Evolutionary conservation across 352 stramenopile genomes (phyloP), one percentile per base, ranked within the genome.

Genomic region (Phytophthora fragariae): DNA sequence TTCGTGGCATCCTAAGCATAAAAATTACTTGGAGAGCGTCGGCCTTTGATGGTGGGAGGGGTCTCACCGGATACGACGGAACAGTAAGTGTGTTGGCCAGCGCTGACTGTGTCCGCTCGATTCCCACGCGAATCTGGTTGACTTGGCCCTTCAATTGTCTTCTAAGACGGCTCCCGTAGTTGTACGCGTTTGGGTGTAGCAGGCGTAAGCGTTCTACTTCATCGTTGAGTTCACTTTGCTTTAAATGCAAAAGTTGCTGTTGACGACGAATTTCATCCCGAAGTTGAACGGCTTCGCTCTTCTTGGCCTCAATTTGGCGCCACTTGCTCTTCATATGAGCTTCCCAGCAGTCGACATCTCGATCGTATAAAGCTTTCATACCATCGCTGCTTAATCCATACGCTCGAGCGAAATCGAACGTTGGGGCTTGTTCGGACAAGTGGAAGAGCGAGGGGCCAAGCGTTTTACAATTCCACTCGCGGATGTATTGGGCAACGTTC

Each of bases 21-120:
- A 89, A 87, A 14, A 92, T 67, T 5, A 84, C 56, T 37, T 80
- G 63, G 9, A 84, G 50, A 0, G 75, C 79, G 7, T 81, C 69
- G 0, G 29, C 5, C 24, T 58, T 59, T 15, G 71, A 24, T 9
- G 41, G 56, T 8, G 82, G 81, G 7, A 92, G 70, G 0, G 81
- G 75, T 15, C 67, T 79, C 1, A 78, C 67, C 9, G 84, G 31
- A 37, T 79, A 85, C 2, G 54, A 5, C 2, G 81, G 81, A 60
- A 83, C 77, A 27, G n/a, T 21, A 12, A 82, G 49, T 11, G 54
- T n/a, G 5, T 14, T 57, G 52, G 29, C 14, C 27, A 81, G 35
- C 14, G 5, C 5, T 58, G 8, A 8, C 59, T 79, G 33, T 3
- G 35, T 56, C 56, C 4, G 29, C 21, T n/a, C 12, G 5, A 70